A percentile compares a stretch with the other conserved stretches of the same genome.
Evolutionary conservation across 2,329 filamentous ascomycete species (phyloP).

Genomic region (Ceratocystis cacaofunesta): DNA sequence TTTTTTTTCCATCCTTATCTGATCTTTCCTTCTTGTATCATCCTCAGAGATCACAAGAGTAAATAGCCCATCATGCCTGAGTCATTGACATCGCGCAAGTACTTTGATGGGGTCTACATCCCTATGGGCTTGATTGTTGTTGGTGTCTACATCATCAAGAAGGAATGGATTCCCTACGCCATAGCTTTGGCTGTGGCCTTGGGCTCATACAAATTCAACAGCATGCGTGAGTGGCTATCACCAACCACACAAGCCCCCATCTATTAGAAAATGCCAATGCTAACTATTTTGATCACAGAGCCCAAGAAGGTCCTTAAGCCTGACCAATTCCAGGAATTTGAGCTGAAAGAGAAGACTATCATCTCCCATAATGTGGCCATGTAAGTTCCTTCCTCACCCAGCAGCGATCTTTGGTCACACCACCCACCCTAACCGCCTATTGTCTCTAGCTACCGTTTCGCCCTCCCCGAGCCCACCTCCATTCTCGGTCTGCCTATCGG

Average conservation of each 20-base stretch:
- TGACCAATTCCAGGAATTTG: constrained; percentile 76
- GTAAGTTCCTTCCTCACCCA: constrained; percentile 32
- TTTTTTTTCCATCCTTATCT: constrained; percentile 7
- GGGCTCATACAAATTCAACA: constrained; percentile 56
- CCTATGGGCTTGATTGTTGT: constrained; percentile 65
- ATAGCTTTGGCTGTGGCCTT: constrained; percentile 50
- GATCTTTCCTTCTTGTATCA: background rate
- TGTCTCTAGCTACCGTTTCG: constrained; percentile 66
- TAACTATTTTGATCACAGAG: constrained; percentile 32
- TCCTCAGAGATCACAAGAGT: background rate
- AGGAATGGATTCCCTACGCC: constrained; percentile 60
- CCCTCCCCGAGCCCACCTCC: constrained; percentile 58
- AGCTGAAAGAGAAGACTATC: constrained; percentile 84
- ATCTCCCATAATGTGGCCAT: constrained; percentile 98
- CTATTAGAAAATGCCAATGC: background rate
- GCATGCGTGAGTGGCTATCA: constrained; percentile 43
- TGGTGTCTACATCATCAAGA: constrained; percentile 64
- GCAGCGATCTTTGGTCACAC: background rate
- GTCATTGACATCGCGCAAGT: constrained; percentile 42
- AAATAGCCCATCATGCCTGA: constrained; percentile 22
- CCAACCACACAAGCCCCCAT: background rate
- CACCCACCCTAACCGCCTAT: background rate
- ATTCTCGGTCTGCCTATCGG: constrained; percentile 95
- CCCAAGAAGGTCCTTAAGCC: constrained; percentile 75
- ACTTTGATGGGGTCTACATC: constrained; percentile 68